Evolutionary conservation across 1,139 yeast genomes (phyloP), one percentile per base, ranked within the genome.

Genomic region (Meyerozyma guilliermondii): DNA sequence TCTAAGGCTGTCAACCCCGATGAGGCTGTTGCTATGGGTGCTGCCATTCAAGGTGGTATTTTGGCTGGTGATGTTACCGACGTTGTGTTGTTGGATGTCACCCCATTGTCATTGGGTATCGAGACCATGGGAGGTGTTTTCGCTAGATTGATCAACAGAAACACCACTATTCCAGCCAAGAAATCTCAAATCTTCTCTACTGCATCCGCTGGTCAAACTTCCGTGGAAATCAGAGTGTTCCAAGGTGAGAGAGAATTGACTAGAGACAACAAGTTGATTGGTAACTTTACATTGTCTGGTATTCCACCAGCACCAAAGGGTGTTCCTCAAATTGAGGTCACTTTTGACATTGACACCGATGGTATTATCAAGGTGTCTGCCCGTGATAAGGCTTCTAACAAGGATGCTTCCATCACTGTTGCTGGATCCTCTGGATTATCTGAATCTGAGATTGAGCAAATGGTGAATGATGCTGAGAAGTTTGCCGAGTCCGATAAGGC

Each of bases 1-100:
- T 87, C 95, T 55, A 94, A 92, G 81, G 91, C 96, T 55, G 98
- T 92, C 65, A 94, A 92, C 86, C 99, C 99, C 60, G 98, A 92
- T 71, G 98, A 92, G 78, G 99, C 98, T 52, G 99, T 92, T 56
- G 98, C 98, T 63, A 88, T 92, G 76, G 99, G 99, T 78, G 98
- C 98, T 55, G 98, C 98, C 54, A 92, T 92, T 60, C 98, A 92
- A 76, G 98, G 98, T 76, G 98, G 97, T 65, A 96, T 92, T 53
- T 80, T 92, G 56, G 89, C 97, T 47, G 98, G 98, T 76, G 98
- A 94, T 69, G 96, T 94, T 58, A 92, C 91, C 66, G 98, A 89
- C 63, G 95, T 88, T 56, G 79, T 88, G 57, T 77, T 92, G 60
- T 83, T 92, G 63, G 98, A 92, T 74, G 98, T 92, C 50, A 91